Base-by-base conservation (phyloP, 2,329 filamentous ascomycete genomes). In the Fusarium phyllophilum region DNA sequence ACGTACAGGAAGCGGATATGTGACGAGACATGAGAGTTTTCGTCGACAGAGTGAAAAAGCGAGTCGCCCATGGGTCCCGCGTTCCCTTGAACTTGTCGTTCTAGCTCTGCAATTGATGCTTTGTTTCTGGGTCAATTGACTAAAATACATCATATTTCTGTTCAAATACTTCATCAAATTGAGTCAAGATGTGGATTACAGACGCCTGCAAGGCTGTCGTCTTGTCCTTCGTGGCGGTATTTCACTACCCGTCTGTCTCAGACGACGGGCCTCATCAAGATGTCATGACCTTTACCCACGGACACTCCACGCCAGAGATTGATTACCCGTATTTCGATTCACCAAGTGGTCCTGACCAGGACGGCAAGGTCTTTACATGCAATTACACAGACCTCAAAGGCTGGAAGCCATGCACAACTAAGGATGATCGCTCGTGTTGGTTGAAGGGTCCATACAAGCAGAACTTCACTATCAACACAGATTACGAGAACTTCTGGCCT, bases 401-500 rank as follows among this genome's bases (percentile, higher is more conserved):
- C 26, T 67, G 64, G 64, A 33, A 44, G 8, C 45, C 45, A 5
- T 67, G 62, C 20, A 67, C 64, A 7, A 44, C 26, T 3, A n/a
- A n/a, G 13, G n/a, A 26, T 3, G 44, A 67, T 11, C 64, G 64
- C 3, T 59, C 62, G 4, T 67, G 64, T 11, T 67, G 64, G 62
- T 15, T 67, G 5, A 51, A 49, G 3, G 64, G 64, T 1, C 64
- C 64, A 4, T 29, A 34, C 8, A 33, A 6, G 3, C 62, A 67
- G 12, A 46, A 41, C 18, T 67, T 66, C 7, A n/a, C 65, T 5
- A 51, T 34, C 2, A 18, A 38, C 0, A 67, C 64, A 8, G 62
- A 66, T 3, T 67, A 67, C 33, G 64, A 66, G 38, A 67, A 67
- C n/a, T 66, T 66, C 14, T 67, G 33, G 15, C 64, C 64, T 1